phyloP scores from a whole-genome alignment of 257 asterid species.

The Solanum piurae region DNA sequence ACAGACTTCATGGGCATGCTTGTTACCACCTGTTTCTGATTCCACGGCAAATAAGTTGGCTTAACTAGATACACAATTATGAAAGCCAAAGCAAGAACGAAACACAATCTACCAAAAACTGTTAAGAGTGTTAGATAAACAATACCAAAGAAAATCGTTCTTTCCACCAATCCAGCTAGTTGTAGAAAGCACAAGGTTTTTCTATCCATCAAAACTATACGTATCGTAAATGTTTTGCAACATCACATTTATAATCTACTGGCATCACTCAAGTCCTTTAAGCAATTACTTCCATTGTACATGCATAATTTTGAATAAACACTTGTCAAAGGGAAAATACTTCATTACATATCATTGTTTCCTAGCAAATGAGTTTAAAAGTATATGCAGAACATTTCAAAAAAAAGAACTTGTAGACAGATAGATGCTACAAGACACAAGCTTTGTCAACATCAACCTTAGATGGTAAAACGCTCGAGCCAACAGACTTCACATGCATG shows the following conservation, averaged over 20 bases:
- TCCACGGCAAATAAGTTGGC: not conserved
- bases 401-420: not conserved
- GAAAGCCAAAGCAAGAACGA: constrained; percentile 11
- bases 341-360: not conserved
- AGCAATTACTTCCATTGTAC: not conserved
- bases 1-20: not conserved
- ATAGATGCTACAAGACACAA: not conserved
- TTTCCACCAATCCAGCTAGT: constrained; percentile 26
- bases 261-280: not conserved
- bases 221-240: constrained; percentile 12
- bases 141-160: constrained; percentile 21
- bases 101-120: constrained; percentile 18
- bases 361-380: not conserved
- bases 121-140: constrained; percentile 15
- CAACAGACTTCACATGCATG: not conserved
- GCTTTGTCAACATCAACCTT: not conserved
- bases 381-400: not conserved
- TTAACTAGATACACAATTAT: constrained; percentile 8
- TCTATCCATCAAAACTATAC: constrained; percentile 19
- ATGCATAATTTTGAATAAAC: not conserved
- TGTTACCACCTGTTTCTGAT: not conserved
- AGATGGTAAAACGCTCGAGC: not conserved
- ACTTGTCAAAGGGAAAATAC: not conserved
- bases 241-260: constrained; percentile 4
- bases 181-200: constrained; percentile 23